phyloP scores from a whole-genome alignment of 2,329 filamentous ascomycete species.

The Penicillium aurantiogriseum region DNA sequence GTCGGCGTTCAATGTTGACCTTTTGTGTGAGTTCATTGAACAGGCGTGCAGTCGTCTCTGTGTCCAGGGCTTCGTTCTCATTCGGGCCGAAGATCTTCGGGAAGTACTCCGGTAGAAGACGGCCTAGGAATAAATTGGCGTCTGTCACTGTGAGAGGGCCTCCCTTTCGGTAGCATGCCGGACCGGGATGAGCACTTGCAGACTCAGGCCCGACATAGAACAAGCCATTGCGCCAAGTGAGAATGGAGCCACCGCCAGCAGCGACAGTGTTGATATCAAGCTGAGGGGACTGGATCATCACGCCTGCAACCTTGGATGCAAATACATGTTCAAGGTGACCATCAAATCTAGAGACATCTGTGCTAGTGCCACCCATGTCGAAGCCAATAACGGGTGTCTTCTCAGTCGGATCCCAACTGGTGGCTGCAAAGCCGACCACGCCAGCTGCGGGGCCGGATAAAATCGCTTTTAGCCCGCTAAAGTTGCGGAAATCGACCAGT shows the following conservation, averaged over 20 bases:
- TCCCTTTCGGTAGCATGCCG: constrained; percentile 88
- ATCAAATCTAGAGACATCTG: constrained; percentile 81
- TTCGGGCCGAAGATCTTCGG: constrained; percentile 93
- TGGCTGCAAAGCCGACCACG: constrained; percentile 89
- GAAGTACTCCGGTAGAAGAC: constrained; percentile 87
- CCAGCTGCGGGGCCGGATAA: constrained; percentile 90
- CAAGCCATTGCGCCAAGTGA: constrained; percentile 86
- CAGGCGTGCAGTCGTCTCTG: constrained; percentile 69
- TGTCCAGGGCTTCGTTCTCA: constrained; percentile 78
- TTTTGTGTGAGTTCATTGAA: constrained; percentile 74
- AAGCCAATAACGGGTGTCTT: constrained; percentile 88
- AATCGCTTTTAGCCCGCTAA: constrained; percentile 84
- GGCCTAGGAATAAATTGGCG: constrained; percentile 82
- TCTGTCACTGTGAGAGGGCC: constrained; percentile 90
- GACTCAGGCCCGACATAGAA: constrained; percentile 93
- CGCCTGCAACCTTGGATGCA: constrained; percentile 89
- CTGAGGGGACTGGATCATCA: constrained; percentile 88
- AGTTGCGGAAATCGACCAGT: constrained; percentile 58
- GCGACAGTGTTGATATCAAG: constrained; percentile 95
- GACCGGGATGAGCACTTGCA: constrained; percentile 85
- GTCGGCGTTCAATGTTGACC: constrained; percentile 66
- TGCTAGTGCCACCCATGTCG: constrained; percentile 93
- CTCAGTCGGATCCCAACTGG: constrained; percentile 80
- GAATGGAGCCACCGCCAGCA: constrained; percentile 66
- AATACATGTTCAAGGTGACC: constrained; percentile 91